Percentiles rank a stretch among this genome's conserved stretches.
Conservation (phyloP, 176 grass and related monocot species). For the Avena eriantha region DNA sequence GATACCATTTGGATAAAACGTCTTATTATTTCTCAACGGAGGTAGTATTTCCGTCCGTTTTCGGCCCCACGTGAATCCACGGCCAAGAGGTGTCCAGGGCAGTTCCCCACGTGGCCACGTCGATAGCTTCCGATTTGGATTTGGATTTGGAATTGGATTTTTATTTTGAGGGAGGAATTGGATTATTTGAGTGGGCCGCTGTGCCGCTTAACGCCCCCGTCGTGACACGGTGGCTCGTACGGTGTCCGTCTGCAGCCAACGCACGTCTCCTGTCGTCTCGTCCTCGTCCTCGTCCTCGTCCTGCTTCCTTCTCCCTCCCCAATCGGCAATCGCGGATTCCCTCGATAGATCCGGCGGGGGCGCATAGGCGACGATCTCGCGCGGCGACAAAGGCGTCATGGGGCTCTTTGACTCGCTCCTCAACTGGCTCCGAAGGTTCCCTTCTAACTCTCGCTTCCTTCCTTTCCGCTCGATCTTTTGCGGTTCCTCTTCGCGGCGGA, state of each 20-base stretch:
- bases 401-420: conserved; percentile 90
- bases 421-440: conserved; percentile 95
- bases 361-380: conserved; percentile 18
- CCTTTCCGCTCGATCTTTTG: background rate
- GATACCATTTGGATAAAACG: no score
- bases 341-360: conserved; percentile 41
- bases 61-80: no score
- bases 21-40: no score
- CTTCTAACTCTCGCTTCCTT: background rate
- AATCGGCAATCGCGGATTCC: conserved; percentile 33
- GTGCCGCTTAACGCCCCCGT: background rate
- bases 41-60: no score
- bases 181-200: background rate
- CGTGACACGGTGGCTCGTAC: background rate
- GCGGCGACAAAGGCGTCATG: conserved; percentile 50
- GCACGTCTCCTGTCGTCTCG: conserved; percentile 18
- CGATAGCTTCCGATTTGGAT: background rate
- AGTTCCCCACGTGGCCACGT: background rate
- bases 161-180: background rate
- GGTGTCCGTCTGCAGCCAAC: conserved; percentile 8
- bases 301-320: background rate
- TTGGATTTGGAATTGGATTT: background rate
- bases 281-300: conserved; percentile 13
- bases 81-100: background rate
- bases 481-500: background rate